phyloP scores from a whole-genome alignment of 176 grass and related monocot species.

The Miscanthus lutarioriparius region DNA sequence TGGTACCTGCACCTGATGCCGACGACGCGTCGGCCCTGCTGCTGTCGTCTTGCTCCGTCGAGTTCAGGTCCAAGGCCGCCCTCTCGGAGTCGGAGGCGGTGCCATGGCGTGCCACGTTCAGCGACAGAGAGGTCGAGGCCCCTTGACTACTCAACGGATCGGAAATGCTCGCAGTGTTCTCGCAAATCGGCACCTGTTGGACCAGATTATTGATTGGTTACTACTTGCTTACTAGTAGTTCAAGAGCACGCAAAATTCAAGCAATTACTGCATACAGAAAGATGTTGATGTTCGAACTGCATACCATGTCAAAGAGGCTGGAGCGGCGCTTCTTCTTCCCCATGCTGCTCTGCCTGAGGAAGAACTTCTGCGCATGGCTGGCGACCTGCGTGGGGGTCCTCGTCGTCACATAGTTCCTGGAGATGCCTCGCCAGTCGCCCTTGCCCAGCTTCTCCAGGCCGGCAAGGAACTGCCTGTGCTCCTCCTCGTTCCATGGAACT shows the following conservation, averaged over 20 bases:
- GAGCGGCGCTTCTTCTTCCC: constrained; percentile 87
- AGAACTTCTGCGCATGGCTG: constrained; percentile 96
- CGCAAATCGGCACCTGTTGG: constrained; percentile 51
- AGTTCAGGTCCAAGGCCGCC: constrained; percentile 46
- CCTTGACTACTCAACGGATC: constrained; percentile 2
- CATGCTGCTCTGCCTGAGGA: constrained; percentile 77
- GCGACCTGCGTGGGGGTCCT: constrained; percentile 94
- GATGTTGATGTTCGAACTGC: too few species aligned
- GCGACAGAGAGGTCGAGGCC: constrained; percentile 33
- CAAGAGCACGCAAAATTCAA: neutral
- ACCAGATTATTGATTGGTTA: neutral
- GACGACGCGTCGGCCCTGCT: neutral
- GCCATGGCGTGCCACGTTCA: neutral
- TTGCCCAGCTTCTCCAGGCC: constrained; percentile 84
- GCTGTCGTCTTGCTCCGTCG: constrained; percentile 18
- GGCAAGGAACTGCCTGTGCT: constrained; percentile 75
- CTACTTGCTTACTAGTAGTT: neutral
- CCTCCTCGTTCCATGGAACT: constrained; percentile 93
- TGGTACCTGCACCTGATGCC: neutral
- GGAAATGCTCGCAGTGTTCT: constrained; percentile 14
- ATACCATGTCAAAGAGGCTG: constrained; percentile 92
- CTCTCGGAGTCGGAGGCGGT: neutral
- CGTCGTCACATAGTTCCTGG: constrained; percentile 75
- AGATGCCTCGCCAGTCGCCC: constrained; percentile 95
- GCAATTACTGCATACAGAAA: too few species aligned